phyloP scores from a whole-genome alignment of 2,329 filamentous ascomycete genomes.

The Volutella citrinella region DNA sequence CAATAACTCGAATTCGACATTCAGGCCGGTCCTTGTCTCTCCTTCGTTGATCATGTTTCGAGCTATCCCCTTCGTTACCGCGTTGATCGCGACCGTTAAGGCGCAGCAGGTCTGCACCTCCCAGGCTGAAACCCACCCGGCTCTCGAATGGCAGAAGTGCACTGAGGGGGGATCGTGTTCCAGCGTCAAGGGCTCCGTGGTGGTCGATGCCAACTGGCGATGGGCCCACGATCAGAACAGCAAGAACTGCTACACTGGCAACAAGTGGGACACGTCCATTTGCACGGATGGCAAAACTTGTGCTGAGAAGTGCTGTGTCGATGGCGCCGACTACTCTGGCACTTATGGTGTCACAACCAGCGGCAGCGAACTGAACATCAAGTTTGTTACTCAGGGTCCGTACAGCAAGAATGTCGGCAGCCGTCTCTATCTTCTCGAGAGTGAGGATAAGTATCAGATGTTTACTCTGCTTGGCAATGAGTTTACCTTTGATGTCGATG shows the following conservation, averaged over 20 bases:
- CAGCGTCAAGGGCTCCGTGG: slow-evolving; percentile 46
- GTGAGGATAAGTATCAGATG: slow-evolving; percentile 60
- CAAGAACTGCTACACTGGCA: slow-evolving; percentile 57
- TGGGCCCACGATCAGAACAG: slow-evolving; percentile 50
- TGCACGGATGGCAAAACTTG: slow-evolving; percentile 41
- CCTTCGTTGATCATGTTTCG: too few relatives aligned
- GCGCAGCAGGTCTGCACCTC: slow-evolving; percentile 51
- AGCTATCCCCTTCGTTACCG: slow-evolving; percentile 24
- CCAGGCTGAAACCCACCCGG: slow-evolving; percentile 49
- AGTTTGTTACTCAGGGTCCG: slow-evolving; percentile 56
- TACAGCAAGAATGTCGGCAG: slow-evolving; percentile 46
- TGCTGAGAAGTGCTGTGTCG: slow-evolving; percentile 48
- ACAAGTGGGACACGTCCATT: slow-evolving; percentile 42
- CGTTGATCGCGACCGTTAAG: slow-evolving; percentile 22
- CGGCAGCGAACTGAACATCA: slow-evolving; percentile 50
- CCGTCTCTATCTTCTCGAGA: slow-evolving; percentile 63
- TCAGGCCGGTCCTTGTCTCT: too few relatives aligned
- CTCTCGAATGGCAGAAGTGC: slow-evolving; percentile 53
- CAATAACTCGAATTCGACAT: too few relatives aligned
- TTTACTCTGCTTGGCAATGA: slow-evolving; percentile 66
- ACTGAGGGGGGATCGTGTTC: slow-evolving; percentile 50
- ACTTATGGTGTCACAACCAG: slow-evolving; percentile 55
- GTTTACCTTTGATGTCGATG: slow-evolving; percentile 71
- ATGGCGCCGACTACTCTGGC: slow-evolving; percentile 49
- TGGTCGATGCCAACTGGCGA: slow-evolving; percentile 60